Conservation (phyloP, 176 grass and related monocot species). For the Saccharum spontaneum region DNA sequence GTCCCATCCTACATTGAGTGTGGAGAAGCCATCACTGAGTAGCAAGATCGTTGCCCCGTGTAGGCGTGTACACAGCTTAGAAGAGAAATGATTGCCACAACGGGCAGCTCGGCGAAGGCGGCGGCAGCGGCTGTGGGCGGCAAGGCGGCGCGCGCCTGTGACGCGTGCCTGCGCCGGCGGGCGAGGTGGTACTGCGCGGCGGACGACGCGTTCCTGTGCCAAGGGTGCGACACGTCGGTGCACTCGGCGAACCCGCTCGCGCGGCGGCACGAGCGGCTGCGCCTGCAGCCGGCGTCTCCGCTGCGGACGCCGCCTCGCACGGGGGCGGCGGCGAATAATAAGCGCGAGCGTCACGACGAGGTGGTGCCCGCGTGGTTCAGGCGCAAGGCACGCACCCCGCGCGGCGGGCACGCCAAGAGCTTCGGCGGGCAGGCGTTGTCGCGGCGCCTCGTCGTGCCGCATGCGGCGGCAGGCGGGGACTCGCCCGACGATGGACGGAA, state of each 20-base stretch:
- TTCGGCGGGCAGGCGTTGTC: conserved; percentile 26
- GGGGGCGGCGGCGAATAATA: background rate
- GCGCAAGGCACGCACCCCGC: conserved; percentile 82
- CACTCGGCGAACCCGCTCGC: conserved; percentile 86
- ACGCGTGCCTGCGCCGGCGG: conserved; percentile 70
- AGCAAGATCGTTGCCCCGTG: conserved; percentile 1
- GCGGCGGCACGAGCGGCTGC: conserved; percentile 66
- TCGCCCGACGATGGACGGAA: conserved; percentile 47
- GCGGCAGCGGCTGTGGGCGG: conserved; percentile 45
- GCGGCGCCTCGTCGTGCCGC: conserved; percentile 50
- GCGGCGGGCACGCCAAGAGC: conserved; percentile 36
- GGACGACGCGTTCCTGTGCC: conserved; percentile 95
- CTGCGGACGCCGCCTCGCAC: background rate
- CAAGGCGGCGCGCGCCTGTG: conserved; percentile 78
- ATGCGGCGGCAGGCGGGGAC: conserved; percentile 12
- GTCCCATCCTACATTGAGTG: background rate
- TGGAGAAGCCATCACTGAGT: background rate
- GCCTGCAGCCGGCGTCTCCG: conserved; percentile 39
- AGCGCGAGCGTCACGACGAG: conserved; percentile 39
- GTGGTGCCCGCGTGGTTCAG: conserved; percentile 70
- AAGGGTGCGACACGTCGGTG: conserved; percentile 77
- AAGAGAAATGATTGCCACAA: conserved; percentile 34
- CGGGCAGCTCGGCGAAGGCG: conserved; percentile 39
- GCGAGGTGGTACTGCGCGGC: conserved; percentile 90
- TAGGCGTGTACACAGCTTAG: background rate